Evolutionary conservation across 1,284 basidiomycete species (phyloP), one percentile per base, ranked within the genome.

Genomic region (Vanrija sp.): DNA sequence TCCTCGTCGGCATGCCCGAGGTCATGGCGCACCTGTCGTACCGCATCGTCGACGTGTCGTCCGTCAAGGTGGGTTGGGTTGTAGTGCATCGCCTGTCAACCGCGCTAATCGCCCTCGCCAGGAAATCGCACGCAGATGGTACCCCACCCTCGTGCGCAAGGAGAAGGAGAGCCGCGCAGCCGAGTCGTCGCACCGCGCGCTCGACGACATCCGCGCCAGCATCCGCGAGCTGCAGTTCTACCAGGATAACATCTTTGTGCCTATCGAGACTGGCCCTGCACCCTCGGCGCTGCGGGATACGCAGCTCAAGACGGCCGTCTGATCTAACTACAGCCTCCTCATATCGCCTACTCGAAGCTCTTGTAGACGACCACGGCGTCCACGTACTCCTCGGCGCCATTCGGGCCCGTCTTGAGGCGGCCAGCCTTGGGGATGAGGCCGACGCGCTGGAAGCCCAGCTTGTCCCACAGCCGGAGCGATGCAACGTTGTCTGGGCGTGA

Each of bases 351-450:
- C 14, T 75, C 79, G 64, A 93, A 92, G 60, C 82, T 85, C 78
- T 89, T 91, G 79, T 90, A 89, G 65, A 90, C 84, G 21, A 97
- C 83, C 74, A 85, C 85, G 1, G 92, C 91, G 70, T 96, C 92
- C 6, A 92, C 86, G 65, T 86, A 93, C 71, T 92, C 89, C 68
- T 95, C 92, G 15, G 84, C 85, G 1, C 76, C 68, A 65, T 88
- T 85, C 46, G 78, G 70, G 0, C 72, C 79, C 25, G 80, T 83
- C 70, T 79, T 84, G 43, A 97, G 78, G 49, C 86, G 79, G 1
- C 94, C 94, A 0, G 91, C 94, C 43, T 85, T 81, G 14, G 93
- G 94, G 60, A 97, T 89, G 49, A 84, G 73, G 0, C 94, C 94
- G 1, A 85, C 88, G 60, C 88, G 86, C 15, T 79, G 82, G 78